Evolutionary conservation across 2,329 filamentous ascomycete genomes (phyloP), one percentile per base, ranked within the genome.

Genomic region (Beauveria sp.): DNA sequence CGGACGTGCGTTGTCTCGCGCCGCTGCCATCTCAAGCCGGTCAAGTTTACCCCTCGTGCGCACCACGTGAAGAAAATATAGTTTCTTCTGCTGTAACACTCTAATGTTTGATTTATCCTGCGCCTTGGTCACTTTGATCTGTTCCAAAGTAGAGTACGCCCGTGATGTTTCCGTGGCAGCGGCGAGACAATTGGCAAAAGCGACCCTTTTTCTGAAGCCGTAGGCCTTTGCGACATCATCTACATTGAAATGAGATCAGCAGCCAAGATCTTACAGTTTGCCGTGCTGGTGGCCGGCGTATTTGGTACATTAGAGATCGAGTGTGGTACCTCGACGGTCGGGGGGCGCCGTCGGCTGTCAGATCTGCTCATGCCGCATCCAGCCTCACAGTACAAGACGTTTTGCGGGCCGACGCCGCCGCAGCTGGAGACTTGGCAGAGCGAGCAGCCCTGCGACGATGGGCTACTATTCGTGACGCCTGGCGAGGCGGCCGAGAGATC

Each of bases 391-490:
- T 59, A 55, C 44, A 54, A 54, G 55, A 55, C 60, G 9, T 55
- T 51, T 37, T 61, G 61, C 51, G 47, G 26, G 10, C 26, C 53
- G 12, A 55, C 57, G 16, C 54, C 69, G 16, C 76, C 77, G 52
- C 64, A 72, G 67, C 61, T 72, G 37, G 71, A 71, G 44, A 61
- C 72, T 3, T 62, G 72, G 4, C 66, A 66, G 46, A 67, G 63
- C 9, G 66, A 70, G 51, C 55, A 66, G 37, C 62, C 66, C 62
- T 81, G 79, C 67, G 70, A 75, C 57, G 53, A 71, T 69, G 66
- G 74, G 65, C 59, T 68, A 63, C 24, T 77, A 1, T 71, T 80
- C 22, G 65, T 80, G 14, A 70, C 75, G 46, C 76, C 76, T 1
- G 67, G 70, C 9, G 70, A 68, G 2, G 68, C 70, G 22, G 41